Evolutionary conservation across 805 yeast species (phyloP).

Genomic region (Nakazawaea siamensis): DNA sequence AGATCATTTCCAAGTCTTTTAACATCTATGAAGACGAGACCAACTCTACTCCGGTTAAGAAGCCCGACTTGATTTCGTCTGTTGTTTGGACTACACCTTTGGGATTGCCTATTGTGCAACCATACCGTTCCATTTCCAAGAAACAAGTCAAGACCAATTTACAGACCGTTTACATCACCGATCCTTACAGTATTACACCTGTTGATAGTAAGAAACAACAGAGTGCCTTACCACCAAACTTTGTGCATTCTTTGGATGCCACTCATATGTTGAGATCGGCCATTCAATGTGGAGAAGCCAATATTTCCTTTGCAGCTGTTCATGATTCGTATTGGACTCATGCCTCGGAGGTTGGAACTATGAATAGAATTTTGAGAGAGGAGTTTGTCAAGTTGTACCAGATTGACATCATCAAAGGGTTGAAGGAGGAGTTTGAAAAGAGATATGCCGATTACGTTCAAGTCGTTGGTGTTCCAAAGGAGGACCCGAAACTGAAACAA

Average conservation of each 20-base stretch:
- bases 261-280: slow-evolving; percentile 94
- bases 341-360: slow-evolving; percentile 68
- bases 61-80: slow-evolving; percentile 66
- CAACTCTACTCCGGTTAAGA: slow-evolving; percentile 29
- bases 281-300: slow-evolving; percentile 55
- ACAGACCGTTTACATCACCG: slow-evolving; percentile 80
- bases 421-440: slow-evolving; percentile 71
- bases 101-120: slow-evolving; percentile 95
- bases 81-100: slow-evolving; percentile 98
- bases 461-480: slow-evolving; percentile 44
- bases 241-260: slow-evolving; percentile 91
- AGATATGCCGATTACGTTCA: slow-evolving; percentile 71
- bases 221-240: slow-evolving; percentile 94
- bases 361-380: slow-evolving; percentile 67
- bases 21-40: slow-evolving; percentile 53
- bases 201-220: slow-evolving; percentile 87
- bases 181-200: slow-evolving; percentile 77
- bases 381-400: slow-evolving; percentile 75
- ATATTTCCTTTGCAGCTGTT: slow-evolving; percentile 81
- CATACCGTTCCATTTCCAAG: slow-evolving; percentile 67
- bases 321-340: slow-evolving; percentile 99
- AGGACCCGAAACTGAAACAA: slow-evolving; percentile 40
- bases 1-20: slow-evolving; percentile 68
- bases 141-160: slow-evolving; percentile 71
- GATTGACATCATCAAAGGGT: slow-evolving; percentile 59